Conservation (phyloP, 2,329 filamentous ascomycete species). For the Sporothrix mexicana region DNA sequence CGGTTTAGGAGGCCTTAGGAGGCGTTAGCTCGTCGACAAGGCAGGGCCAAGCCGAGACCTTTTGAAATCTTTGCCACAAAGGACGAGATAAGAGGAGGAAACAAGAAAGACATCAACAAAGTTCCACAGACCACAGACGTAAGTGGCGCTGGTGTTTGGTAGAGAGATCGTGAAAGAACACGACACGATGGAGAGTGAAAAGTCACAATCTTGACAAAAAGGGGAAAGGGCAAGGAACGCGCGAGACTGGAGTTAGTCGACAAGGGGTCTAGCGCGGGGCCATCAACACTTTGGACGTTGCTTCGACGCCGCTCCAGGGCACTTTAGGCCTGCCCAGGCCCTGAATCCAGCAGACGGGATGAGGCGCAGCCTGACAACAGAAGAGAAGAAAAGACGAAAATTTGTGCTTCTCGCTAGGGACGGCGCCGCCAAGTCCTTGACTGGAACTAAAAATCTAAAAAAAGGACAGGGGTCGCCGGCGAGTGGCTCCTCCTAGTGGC, state of each 20-base stretch:
- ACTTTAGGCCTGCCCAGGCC: not conserved
- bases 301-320: too few species aligned
- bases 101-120: not conserved
- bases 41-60: too few species aligned
- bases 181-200: not conserved
- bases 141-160: not conserved
- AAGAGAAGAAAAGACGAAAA: not conserved
- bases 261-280: not conserved
- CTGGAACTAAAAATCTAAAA: slow-evolving; percentile 12
- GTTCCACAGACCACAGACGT: not conserved
- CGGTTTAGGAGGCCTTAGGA: too few species aligned
- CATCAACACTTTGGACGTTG: not conserved
- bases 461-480: slow-evolving; percentile 21
- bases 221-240: slow-evolving; percentile 7
- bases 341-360: not conserved
- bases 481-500: not conserved
- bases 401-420: not conserved
- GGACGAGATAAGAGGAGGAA: not conserved
- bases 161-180: not conserved
- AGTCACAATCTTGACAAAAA: not conserved
- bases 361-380: slow-evolving; percentile 13
- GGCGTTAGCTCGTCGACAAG: too few species aligned
- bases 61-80: too few species aligned
- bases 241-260: not conserved
- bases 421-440: not conserved